A percentile compares a stretch with the other conserved stretches of the same genome.
phyloP scores from a whole-genome alignment of 805 yeast species.

The Aciculoconidium aculeatum region DNA sequence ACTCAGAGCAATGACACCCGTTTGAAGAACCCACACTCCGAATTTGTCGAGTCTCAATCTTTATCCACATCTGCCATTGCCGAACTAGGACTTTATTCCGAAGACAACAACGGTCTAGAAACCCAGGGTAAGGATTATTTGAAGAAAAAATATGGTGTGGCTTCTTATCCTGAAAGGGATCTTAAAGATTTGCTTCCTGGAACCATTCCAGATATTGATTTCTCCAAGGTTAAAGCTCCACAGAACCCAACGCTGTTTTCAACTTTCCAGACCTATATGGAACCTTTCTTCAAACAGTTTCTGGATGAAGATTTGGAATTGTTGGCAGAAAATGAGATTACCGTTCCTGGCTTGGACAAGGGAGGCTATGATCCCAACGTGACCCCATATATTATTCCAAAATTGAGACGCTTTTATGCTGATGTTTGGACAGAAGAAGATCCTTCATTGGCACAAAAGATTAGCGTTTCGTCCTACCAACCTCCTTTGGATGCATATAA shows the following conservation, averaged over 20 bases:
- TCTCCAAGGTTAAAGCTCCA: constrained; percentile 64
- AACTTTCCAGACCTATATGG: constrained; percentile 80
- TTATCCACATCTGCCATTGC: constrained; percentile 58
- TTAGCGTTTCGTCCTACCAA: constrained; percentile 44
- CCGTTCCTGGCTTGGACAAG: constrained; percentile 46
- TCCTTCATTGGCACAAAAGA: constrained; percentile 35
- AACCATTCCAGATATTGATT: constrained; percentile 78
- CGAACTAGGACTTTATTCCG: constrained; percentile 60
- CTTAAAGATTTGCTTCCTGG: constrained; percentile 79
- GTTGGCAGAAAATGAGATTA: constrained; percentile 53
- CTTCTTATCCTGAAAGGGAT: constrained; percentile 81
- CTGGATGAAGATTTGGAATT: constrained; percentile 78
- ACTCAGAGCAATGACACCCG: constrained; percentile 53
- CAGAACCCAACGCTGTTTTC: constrained; percentile 87
- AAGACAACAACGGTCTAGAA: constrained; percentile 51
- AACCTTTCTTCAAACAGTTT: constrained; percentile 74
- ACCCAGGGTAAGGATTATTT: constrained; percentile 69
- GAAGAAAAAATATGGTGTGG: constrained; percentile 77
- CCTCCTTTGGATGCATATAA: constrained; percentile 36
- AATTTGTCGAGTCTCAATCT: constrained; percentile 65
- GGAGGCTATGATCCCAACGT: constrained; percentile 56
- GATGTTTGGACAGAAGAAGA: constrained; percentile 88
- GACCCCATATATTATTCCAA: constrained; percentile 76
- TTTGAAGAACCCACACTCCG: constrained; percentile 67
- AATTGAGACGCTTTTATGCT: constrained; percentile 74